Evolutionary conservation across 805 yeast genomes (phyloP).

Genomic region (Barnettozyma pratensis): DNA sequence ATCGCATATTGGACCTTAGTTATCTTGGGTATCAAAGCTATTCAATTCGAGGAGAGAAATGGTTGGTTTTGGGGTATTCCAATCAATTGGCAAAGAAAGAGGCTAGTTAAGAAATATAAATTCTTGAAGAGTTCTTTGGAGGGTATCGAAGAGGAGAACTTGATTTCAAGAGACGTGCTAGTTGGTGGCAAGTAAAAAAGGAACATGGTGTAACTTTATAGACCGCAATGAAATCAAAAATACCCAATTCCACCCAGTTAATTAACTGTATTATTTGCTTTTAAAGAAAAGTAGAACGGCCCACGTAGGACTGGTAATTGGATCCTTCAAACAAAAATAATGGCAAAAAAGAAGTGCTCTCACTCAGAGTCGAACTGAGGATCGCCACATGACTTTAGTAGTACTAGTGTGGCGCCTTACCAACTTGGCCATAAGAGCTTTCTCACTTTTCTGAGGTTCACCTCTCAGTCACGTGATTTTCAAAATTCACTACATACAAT

Average conservation of each 20-base stretch:
- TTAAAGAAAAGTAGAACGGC: too few relatives aligned
- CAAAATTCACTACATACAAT: neutral
- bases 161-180: conserved; percentile 9
- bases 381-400: conserved; percentile 75
- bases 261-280: too few relatives aligned
- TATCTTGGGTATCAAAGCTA: conserved; percentile 36
- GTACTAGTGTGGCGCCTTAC: conserved; percentile 83
- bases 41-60: conserved; percentile 48
- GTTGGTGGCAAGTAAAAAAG: conserved; percentile 46
- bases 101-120: conserved; percentile 36
- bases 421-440: conserved; percentile 55
- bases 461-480: conserved; percentile 19
- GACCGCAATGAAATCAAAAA: too few relatives aligned
- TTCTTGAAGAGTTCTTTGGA: conserved; percentile 9
- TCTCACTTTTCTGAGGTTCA: too few relatives aligned
- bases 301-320: too few relatives aligned
- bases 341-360: conserved; percentile 35
- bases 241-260: too few relatives aligned
- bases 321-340: neutral
- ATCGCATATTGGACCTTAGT: conserved; percentile 60
- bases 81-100: conserved; percentile 49
- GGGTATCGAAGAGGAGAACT: neutral
- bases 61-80: conserved; percentile 65
- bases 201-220: too few relatives aligned
- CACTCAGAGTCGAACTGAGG: conserved; percentile 68